A percentile compares a stretch with the other conserved stretches of the same genome.
Evolutionary conservation across 78 protist genomes (phyloP).

Genomic region (Cavenderia fasciculata): DNA sequence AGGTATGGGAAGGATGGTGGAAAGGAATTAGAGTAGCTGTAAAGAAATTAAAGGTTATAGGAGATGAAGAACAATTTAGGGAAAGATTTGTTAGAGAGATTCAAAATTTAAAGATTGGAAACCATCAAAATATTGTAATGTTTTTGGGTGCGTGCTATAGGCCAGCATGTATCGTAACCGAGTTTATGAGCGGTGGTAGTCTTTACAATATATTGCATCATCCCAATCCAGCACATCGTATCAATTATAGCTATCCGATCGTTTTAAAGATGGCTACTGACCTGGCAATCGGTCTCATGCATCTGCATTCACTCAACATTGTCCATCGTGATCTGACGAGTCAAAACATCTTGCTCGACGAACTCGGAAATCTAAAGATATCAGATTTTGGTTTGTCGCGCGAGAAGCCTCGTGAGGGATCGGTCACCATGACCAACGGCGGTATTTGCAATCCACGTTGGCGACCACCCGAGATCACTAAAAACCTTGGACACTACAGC

Average conservation of each 20-base stretch:
- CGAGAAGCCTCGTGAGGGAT: constrained; percentile 50
- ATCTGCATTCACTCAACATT: constrained; percentile 33
- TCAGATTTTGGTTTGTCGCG: constrained; percentile 52
- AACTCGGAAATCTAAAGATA: constrained; percentile 51
- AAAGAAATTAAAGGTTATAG: constrained; percentile 57
- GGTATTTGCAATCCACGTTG: constrained; percentile 73
- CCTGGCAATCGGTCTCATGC: constrained; percentile 44
- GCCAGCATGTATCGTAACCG: constrained; percentile 71
- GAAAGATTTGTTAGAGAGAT: constrained; percentile 60
- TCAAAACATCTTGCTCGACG: constrained; percentile 66
- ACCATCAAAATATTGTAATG: constrained; percentile 73
- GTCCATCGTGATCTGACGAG: constrained; percentile 71
- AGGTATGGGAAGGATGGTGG: constrained; percentile 82
- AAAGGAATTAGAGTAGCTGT: constrained; percentile 60
- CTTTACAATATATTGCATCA: constrained; percentile 42
- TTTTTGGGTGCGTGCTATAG: constrained; percentile 75
- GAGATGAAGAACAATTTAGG: constrained; percentile 66
- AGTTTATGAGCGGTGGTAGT: constrained; percentile 78
- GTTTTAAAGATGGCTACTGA: constrained; percentile 69
- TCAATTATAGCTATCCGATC: constrained; percentile 36
- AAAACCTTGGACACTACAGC: constrained; percentile 37
- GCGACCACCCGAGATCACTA: constrained; percentile 76
- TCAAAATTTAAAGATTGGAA: constrained; percentile 34
- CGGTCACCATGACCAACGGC: constrained; percentile 74
- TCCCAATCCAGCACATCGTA: constrained; percentile 16